These are phyloP conservation scores for Blepharisma stoltei DNA, from an alignment of 73 alveolate species.

Conservation along the genomic window DNA sequence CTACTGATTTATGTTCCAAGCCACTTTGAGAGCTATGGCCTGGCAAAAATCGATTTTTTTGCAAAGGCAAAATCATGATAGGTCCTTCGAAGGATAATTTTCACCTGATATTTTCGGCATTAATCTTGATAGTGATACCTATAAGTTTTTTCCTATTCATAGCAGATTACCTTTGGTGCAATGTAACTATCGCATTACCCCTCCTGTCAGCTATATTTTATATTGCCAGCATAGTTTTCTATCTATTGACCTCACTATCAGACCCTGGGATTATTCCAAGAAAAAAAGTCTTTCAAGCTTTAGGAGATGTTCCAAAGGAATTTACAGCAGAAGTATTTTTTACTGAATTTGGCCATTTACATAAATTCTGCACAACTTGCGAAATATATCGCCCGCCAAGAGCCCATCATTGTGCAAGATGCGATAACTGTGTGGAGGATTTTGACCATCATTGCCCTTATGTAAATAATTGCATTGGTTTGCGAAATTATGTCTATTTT, in stretches of 20 bases:
- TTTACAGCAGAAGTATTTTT: background rate
- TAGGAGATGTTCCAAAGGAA: conserved; percentile 8
- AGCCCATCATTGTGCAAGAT: conserved; percentile 91
- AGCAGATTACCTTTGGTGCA: conserved; percentile 45
- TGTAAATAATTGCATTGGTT: conserved; percentile 95
- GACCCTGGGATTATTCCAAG: conserved; percentile 64
- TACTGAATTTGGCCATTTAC: too few relatives aligned
- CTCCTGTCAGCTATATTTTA: conserved; percentile 32
- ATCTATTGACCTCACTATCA: conserved; percentile 39
- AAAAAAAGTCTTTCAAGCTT: conserved; percentile 35
- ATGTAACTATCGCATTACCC: conserved; percentile 31
- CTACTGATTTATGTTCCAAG: too few relatives aligned
- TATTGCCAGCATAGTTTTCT: conserved; percentile 36
- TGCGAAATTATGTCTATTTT: conserved; percentile 49
- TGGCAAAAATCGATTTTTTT: conserved; percentile 38
- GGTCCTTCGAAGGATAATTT: conserved; percentile 47
- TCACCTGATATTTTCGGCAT: conserved; percentile 37
- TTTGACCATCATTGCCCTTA: conserved; percentile 98
- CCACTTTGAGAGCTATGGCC: conserved; percentile 39
- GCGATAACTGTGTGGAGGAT: conserved; percentile 94
- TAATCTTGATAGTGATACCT: conserved; percentile 35
- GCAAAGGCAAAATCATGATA: conserved; percentile 43
- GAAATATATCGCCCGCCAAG: conserved; percentile 86
- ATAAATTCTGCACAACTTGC: conserved; percentile 90
- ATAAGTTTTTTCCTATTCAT: conserved; percentile 38